Percentiles rank a stretch among this genome's conserved stretches.
phyloP scores from a whole-genome alignment of 2,329 filamentous ascomycete genomes.

The Stachybotrys elegans region DNA sequence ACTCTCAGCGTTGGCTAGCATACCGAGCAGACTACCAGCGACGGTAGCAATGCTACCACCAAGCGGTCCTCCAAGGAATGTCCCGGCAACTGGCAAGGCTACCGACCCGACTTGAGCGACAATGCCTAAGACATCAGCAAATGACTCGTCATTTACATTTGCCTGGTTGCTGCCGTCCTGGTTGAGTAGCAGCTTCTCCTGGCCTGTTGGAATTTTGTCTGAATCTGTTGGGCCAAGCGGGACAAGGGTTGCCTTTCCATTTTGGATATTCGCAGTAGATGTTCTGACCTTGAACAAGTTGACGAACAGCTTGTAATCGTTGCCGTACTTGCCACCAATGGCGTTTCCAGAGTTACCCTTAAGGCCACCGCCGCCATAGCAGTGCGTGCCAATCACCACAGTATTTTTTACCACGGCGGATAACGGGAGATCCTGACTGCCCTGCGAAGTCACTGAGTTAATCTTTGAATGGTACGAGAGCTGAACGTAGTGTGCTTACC shows the following conservation, averaged over 20 bases:
- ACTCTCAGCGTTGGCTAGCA: too few species aligned
- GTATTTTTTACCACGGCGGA: constrained; percentile 10
- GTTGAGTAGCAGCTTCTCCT: background rate
- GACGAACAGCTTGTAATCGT: constrained; percentile 14
- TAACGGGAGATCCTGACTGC: constrained; percentile 20
- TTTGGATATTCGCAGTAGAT: too few species aligned
- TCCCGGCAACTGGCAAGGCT: constrained; percentile 3
- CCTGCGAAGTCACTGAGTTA: constrained; percentile 11
- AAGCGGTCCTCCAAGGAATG: constrained; percentile 10
- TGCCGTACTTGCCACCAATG: constrained; percentile 17
- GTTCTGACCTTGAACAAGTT: too few species aligned
- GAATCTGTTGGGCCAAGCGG: constrained; percentile 3
- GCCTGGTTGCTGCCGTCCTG: background rate
- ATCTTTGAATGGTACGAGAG: background rate
- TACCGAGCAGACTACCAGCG: too few species aligned
- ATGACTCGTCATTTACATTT: constrained; percentile 11
- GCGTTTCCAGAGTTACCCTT: constrained; percentile 20
- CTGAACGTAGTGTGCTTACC: constrained; percentile 13
- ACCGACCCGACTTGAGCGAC: constrained; percentile 7
- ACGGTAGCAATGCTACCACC: constrained; percentile 7
- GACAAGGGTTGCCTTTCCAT: too few species aligned
- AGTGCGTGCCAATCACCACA: constrained; percentile 21
- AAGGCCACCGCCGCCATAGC: constrained; percentile 17
- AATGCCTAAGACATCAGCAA: constrained; percentile 15
- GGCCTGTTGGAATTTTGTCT: background rate